Evolutionary conservation across 2,329 filamentous ascomycete genomes (phyloP).

Genomic region (Penicillium sp.): DNA sequence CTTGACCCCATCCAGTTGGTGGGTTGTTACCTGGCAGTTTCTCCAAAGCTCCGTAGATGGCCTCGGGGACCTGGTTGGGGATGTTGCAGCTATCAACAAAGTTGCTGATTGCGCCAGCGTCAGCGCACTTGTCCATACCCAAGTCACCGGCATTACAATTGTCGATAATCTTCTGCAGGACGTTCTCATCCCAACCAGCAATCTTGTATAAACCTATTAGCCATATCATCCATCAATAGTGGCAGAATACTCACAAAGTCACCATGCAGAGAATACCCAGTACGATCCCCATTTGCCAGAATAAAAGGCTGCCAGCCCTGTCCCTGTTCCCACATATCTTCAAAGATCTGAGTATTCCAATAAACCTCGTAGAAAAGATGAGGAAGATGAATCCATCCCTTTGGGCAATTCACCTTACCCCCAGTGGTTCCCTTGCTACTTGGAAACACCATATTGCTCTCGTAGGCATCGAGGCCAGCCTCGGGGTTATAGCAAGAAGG

Average conservation of each 20-base stretch:
- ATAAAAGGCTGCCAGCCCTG: slow-evolving; percentile 11
- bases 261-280: slow-evolving; percentile 14
- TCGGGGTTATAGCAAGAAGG: slow-evolving; percentile 15
- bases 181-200: slow-evolving; percentile 11
- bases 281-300: slow-evolving; percentile 13
- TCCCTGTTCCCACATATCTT: slow-evolving; percentile 8
- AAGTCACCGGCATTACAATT: slow-evolving; percentile 12
- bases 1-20: slow-evolving; percentile 15
- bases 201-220: slow-evolving; percentile 8
- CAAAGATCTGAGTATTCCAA: slow-evolving; percentile 14
- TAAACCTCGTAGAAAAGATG: slow-evolving; percentile 19
- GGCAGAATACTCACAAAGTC: slow-evolving; percentile 12
- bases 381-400: slow-evolving; percentile 11
- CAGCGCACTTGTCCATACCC: slow-evolving; percentile 15
- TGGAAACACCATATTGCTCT: slow-evolving; percentile 11
- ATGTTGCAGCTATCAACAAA: slow-evolving; percentile 12
- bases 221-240: neutral
- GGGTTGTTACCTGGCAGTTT: slow-evolving; percentile 14
- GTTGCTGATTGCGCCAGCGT: slow-evolving; percentile 11
- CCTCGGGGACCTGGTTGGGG: slow-evolving; percentile 11
- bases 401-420: slow-evolving; percentile 12
- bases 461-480: slow-evolving; percentile 7
- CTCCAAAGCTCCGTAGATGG: slow-evolving; percentile 11
- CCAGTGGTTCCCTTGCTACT: slow-evolving; percentile 11
- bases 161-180: slow-evolving; percentile 16